These are phyloP conservation scores for Fonsecaea pugnacius DNA, from an alignment of 2,329 filamentous ascomycete genomes.

Conservation along the genomic window DNA sequence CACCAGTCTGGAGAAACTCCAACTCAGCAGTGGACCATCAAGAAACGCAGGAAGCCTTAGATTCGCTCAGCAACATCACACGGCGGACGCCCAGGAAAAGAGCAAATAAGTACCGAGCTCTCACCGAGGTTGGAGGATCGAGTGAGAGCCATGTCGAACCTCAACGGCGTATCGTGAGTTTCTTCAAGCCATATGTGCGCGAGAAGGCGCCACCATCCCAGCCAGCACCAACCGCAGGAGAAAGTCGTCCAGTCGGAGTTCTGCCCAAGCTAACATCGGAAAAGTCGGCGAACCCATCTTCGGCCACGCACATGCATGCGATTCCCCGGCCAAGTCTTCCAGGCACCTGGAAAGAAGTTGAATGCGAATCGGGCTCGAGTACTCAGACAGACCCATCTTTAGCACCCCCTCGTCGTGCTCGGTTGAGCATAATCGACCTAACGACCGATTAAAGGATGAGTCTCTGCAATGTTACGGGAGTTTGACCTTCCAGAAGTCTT, in stretches of 20 bases:
- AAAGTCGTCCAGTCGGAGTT: not conserved
- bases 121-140: not conserved
- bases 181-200: slow-evolving; percentile 26
- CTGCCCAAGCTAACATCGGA: slow-evolving; percentile 14
- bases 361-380: slow-evolving; percentile 28
- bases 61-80: slow-evolving; percentile 13
- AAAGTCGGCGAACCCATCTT: slow-evolving; percentile 3
- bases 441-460: slow-evolving; percentile 25
- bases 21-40: not conserved
- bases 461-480: slow-evolving; percentile 23
- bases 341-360: slow-evolving; percentile 42
- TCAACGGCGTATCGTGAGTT: slow-evolving; percentile 25
- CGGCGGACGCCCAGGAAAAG: slow-evolving; percentile 9
- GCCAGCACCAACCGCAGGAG: not conserved
- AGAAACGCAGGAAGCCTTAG: not conserved
- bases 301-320: slow-evolving; percentile 34
- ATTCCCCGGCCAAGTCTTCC: slow-evolving; percentile 43
- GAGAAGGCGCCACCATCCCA: not conserved
- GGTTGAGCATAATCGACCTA: slow-evolving; percentile 36
- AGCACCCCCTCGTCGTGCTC: slow-evolving; percentile 12
- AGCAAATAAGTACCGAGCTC: slow-evolving; percentile 11
- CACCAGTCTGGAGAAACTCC: not conserved
- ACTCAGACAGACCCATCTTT: not conserved
- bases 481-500: slow-evolving; percentile 39
- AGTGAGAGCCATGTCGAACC: slow-evolving; percentile 3